Base-by-base conservation (phyloP, 225 moss, liverwort and hornwort genomes). In the Asterella californica region DNA sequence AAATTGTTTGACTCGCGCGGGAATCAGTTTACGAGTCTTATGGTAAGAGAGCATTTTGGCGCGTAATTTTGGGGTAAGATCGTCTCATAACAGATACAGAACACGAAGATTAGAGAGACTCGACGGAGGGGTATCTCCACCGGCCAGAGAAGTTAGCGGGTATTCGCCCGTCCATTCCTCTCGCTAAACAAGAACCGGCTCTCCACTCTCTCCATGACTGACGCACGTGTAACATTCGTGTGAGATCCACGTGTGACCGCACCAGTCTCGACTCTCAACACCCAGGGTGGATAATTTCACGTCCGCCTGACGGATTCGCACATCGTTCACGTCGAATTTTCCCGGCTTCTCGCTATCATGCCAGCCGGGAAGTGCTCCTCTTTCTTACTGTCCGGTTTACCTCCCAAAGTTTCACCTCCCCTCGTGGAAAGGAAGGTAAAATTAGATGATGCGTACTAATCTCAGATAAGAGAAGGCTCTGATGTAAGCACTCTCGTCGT, bases 151-250 rank as follows among this genome's bases (percentile, higher is more conserved):
- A 72, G 29, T 50, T 50, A 70, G 70, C 70, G 29, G n/a, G 72
- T 72, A 48, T 5, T 72, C 48, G 12, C 49, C 72, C 48, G 12
- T 9, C 69, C 72, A 72, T 49, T n/a, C 72, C 72, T 72, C 72
- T 50, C 72, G 49, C 48, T n/a, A 48, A 48, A 50, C 15, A 24
- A 22, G 17, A 48, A 7, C 27, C 70, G 2, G 33, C 66, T 11
- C 49, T 72, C 72, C 72, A 72, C 34, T 67, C 36, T 19, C 67
- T 10, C 34, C 72, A 48, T 48, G 72, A 72, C 72, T 72, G 72
- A 50, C 72, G 49, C 48, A 72, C 72, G 72, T 72, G 72, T 61
- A 67, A 34, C 6, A 32, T 18, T 36, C 48, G 27, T 48, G 48
- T 29, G 42, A 72, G 14, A n/a, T 49, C 72, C 72, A 50, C 49